phyloP scores from a whole-genome alignment of 129 eudicot species.

The Dittrichia graveolens region DNA sequence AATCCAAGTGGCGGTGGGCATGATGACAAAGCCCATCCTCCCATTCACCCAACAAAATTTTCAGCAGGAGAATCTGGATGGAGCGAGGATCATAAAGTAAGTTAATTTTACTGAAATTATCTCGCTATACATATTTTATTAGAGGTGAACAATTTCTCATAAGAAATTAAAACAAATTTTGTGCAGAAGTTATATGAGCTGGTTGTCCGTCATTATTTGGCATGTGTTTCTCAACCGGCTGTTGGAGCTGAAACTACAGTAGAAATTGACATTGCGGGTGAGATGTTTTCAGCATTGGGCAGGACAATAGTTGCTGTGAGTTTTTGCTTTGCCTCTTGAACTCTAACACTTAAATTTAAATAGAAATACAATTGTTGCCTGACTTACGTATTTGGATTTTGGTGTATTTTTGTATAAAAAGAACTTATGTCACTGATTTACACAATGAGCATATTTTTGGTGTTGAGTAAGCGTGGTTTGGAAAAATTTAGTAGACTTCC shows the following conservation, averaged over 20 bases:
- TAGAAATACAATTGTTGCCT: constrained; percentile 9
- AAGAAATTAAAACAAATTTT: constrained; percentile 5
- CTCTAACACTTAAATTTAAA: neutral
- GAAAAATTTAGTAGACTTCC: neutral
- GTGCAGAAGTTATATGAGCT: constrained; percentile 83
- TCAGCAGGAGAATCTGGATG: constrained; percentile 89
- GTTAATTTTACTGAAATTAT: constrained; percentile 26
- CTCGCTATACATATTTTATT: constrained; percentile 4
- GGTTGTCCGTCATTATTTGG: constrained; percentile 96
- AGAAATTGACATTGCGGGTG: constrained; percentile 92
- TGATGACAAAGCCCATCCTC: constrained; percentile 99
- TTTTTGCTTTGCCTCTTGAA: constrained; percentile 12
- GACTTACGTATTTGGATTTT: constrained; percentile 6
- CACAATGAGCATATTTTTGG: neutral
- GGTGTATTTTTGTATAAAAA: neutral
- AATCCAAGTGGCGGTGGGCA: constrained; percentile 86
- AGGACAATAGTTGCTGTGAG: constrained; percentile 92
- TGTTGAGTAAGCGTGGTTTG: neutral
- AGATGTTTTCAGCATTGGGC: constrained; percentile 74
- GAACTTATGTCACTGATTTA: constrained; percentile 2
- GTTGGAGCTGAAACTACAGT: constrained; percentile 93
- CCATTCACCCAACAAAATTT: constrained; percentile 96
- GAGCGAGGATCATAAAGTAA: constrained; percentile 89
- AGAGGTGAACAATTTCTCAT: constrained; percentile 1
- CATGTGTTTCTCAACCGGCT: constrained; percentile 98